phyloP scores from a whole-genome alignment of 257 asterid species.

The Ehretia macrophylla region DNA sequence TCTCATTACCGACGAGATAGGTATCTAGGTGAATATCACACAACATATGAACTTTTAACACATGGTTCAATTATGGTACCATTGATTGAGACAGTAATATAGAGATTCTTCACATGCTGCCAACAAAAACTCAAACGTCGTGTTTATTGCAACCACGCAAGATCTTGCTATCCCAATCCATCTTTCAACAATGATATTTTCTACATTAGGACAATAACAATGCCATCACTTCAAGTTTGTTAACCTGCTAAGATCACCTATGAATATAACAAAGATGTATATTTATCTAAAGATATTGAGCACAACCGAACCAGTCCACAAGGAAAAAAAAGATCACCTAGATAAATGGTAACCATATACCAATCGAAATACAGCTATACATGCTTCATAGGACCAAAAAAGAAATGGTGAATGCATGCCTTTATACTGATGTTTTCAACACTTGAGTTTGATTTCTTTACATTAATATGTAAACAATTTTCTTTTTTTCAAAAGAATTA shows the following conservation, averaged over 20 bases:
- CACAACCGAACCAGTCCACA: too few relatives aligned
- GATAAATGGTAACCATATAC: too few relatives aligned
- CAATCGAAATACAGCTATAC: not conserved
- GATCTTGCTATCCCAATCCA: not conserved
- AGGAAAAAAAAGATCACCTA: too few relatives aligned
- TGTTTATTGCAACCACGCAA: slow-evolving; percentile 30
- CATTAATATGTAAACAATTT: not conserved
- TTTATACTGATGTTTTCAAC: not conserved
- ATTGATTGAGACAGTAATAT: not conserved
- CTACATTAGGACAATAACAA: not conserved
- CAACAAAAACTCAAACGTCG: not conserved
- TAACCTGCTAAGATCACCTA: too few relatives aligned
- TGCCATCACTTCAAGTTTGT: not conserved
- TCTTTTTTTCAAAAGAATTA: not conserved
- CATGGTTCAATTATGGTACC: not conserved
- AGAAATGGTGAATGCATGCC: not conserved
- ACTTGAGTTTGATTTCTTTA: too few relatives aligned
- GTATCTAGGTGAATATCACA: not conserved
- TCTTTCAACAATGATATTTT: not conserved
- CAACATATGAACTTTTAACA: not conserved
- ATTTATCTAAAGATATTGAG: too few relatives aligned
- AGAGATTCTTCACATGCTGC: not conserved
- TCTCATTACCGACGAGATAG: not conserved
- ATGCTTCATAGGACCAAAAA: not conserved
- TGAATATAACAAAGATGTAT: not conserved